Conservation (phyloP, 768 basidiomycete species). For the Cystobasidium tubakii region DNA sequence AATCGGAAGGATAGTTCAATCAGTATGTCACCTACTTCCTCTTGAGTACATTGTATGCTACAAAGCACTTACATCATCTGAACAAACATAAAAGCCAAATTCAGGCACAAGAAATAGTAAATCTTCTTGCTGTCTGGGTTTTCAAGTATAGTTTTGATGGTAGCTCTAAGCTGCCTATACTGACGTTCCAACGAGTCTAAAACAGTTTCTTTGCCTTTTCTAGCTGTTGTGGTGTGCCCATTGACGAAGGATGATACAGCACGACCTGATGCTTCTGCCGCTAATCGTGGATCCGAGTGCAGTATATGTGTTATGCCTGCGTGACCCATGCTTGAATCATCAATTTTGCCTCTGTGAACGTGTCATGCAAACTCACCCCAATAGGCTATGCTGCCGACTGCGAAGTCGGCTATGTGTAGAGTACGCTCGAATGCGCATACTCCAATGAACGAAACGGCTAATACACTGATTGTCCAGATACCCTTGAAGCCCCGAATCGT, state of each 20-base stretch:
- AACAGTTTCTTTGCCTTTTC: constrained; percentile 9
- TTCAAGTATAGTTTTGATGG: constrained; percentile 81
- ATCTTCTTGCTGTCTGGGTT: constrained; percentile 91
- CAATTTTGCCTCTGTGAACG: constrained; percentile 52
- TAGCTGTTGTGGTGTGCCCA: constrained; percentile 19
- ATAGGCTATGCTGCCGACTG: constrained; percentile 60
- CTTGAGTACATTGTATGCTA: background rate
- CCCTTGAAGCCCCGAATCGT: constrained; percentile 58
- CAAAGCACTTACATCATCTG: constrained; percentile 61
- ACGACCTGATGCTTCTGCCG: constrained; percentile 13
- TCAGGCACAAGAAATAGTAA: constrained; percentile 91
- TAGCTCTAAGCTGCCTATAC: constrained; percentile 51
- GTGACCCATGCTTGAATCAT: constrained; percentile 49
- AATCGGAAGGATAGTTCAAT: too few species aligned
- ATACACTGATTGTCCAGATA: constrained; percentile 59
- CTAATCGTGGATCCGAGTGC: constrained; percentile 39
- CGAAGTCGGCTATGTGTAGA: constrained; percentile 56
- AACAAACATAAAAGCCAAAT: constrained; percentile 90
- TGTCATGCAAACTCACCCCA: constrained; percentile 55
- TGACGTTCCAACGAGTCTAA: constrained; percentile 40
- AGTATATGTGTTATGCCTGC: constrained; percentile 43
- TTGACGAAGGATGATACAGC: constrained; percentile 28
- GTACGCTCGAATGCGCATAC: constrained; percentile 61
- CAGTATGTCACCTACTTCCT: background rate
- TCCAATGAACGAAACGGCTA: constrained; percentile 59